These are phyloP conservation scores for Galeopsis tetrahit DNA, from an alignment of 257 asterid species.

Conservation along the genomic window DNA sequence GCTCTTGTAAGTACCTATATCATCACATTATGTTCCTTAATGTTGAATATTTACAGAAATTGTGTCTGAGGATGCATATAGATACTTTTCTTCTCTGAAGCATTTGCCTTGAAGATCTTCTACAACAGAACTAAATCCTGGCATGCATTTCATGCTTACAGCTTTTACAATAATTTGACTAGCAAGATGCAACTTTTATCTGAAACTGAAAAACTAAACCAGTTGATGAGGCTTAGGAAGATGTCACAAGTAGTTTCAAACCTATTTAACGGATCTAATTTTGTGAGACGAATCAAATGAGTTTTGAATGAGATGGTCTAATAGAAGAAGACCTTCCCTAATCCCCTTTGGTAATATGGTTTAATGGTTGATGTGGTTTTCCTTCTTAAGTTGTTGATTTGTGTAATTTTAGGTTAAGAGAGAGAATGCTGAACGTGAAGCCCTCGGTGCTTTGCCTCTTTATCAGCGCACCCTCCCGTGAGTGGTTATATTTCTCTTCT, in stretches of 20 bases:
- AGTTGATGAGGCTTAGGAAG: conserved; percentile 14
- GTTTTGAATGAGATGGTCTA: neutral
- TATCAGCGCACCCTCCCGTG: conserved; percentile 88
- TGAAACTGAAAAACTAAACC: conserved; percentile 1
- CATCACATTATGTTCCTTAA: neutral
- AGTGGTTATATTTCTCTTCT: conserved; percentile 32
- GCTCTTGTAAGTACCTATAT: conserved; percentile 66
- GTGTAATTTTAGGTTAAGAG: conserved; percentile 63
- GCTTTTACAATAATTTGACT: neutral
- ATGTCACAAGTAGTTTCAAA: neutral
- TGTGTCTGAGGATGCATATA: neutral
- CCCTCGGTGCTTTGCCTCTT: conserved; percentile 94
- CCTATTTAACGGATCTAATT: neutral
- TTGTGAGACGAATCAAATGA: neutral
- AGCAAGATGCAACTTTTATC: conserved; percentile 2
- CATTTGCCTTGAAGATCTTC: neutral
- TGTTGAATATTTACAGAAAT: neutral
- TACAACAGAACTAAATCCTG: neutral
- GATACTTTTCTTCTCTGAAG: neutral
- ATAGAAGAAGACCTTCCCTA: neutral
- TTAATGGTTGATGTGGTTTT: neutral
- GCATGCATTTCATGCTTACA: conserved; percentile 8
- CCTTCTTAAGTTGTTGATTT: neutral
- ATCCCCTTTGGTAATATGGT: neutral
- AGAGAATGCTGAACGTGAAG: conserved; percentile 91